phyloP scores from a whole-genome alignment of 73 alveolate species.

The Symbiodinium pilosum region DNA sequence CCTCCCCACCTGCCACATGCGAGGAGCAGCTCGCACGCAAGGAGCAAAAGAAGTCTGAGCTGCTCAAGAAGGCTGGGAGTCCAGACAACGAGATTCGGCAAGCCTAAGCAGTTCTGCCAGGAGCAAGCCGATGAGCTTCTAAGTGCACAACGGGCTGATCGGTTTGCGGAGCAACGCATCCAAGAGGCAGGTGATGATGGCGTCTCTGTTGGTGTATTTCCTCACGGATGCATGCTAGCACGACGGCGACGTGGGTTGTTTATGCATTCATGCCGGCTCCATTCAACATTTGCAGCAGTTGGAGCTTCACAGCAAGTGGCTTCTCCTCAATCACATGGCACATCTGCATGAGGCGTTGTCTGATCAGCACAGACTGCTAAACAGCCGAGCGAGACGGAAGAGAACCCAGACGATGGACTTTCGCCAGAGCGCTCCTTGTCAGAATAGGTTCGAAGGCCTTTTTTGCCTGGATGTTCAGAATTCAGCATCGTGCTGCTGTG shows the following conservation, averaged over 20 bases:
- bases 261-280: too few relatives aligned
- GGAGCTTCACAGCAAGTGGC: too few relatives aligned
- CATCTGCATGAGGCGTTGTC: constrained; percentile 44
- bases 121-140: constrained; percentile 87
- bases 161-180: constrained; percentile 70
- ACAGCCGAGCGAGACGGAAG: constrained; percentile 51
- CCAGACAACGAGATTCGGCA: too few relatives aligned
- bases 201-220: too few relatives aligned
- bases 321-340: too few relatives aligned
- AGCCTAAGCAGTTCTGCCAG: not conserved
- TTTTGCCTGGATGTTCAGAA: too few relatives aligned
- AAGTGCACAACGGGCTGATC: constrained; percentile 64
- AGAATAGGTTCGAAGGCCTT: not conserved
- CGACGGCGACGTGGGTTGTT: too few relatives aligned
- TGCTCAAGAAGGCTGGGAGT: constrained; percentile 71
- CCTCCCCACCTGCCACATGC: too few relatives aligned
- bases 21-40: constrained; percentile 39
- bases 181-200: constrained; percentile 25
- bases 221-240: too few relatives aligned
- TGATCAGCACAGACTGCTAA: constrained; percentile 78
- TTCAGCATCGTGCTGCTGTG: too few relatives aligned
- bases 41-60: constrained; percentile 66
- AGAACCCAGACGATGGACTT: constrained; percentile 42
- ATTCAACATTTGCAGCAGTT: too few relatives aligned
- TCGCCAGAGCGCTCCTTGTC: constrained; percentile 1